A percentile compares a stretch with the other conserved stretches of the same genome.
Conservation (phyloP, 768 basidiomycete genomes). For the Boletus bicolor region DNA sequence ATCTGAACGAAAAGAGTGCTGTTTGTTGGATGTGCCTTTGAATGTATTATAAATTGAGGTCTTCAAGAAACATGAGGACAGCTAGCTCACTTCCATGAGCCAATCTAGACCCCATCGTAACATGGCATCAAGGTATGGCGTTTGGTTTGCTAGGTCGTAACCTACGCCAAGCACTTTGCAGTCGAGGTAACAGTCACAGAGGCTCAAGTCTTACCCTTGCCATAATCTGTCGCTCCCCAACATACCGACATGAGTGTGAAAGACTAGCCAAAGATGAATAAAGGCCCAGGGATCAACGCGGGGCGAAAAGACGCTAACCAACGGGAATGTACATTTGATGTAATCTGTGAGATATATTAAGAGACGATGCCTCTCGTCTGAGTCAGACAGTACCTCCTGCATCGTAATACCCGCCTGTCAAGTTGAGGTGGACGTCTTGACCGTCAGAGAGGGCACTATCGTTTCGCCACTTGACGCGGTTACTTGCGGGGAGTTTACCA, state of each 20-base stretch:
- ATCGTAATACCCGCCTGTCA: slow-evolving; percentile 89
- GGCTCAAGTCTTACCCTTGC: slow-evolving; percentile 50
- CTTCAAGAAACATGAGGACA: not conserved
- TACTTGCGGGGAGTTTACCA: slow-evolving; percentile 62
- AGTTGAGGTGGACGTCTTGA: slow-evolving; percentile 63
- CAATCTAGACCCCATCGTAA: slow-evolving; percentile 90
- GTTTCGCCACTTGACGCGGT: slow-evolving; percentile 87
- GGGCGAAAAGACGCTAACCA: slow-evolving; percentile 44
- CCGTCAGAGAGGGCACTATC: slow-evolving; percentile 78
- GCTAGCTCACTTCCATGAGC: slow-evolving; percentile 72
- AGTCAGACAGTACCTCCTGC: slow-evolving; percentile 65
- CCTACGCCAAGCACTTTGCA: slow-evolving; percentile 37
- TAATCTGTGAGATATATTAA: slow-evolving; percentile 51
- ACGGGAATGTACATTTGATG: slow-evolving; percentile 83
- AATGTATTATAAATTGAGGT: not conserved
- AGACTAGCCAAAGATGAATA: slow-evolving; percentile 42
- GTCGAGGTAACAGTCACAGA: not conserved
- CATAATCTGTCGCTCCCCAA: slow-evolving; percentile 87
- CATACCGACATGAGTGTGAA: slow-evolving; percentile 82
- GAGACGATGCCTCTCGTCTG: not conserved
- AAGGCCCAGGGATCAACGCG: not conserved
- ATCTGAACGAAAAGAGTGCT: slow-evolving; percentile 77
- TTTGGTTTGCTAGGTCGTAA: slow-evolving; percentile 84
- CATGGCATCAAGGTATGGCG: slow-evolving; percentile 87
- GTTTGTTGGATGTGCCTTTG: slow-evolving; percentile 74